These are phyloP conservation scores for Ganoderma lingzhi DNA, from an alignment of 1,284 basidiomycete genomes.

Conservation along the genomic window DNA sequence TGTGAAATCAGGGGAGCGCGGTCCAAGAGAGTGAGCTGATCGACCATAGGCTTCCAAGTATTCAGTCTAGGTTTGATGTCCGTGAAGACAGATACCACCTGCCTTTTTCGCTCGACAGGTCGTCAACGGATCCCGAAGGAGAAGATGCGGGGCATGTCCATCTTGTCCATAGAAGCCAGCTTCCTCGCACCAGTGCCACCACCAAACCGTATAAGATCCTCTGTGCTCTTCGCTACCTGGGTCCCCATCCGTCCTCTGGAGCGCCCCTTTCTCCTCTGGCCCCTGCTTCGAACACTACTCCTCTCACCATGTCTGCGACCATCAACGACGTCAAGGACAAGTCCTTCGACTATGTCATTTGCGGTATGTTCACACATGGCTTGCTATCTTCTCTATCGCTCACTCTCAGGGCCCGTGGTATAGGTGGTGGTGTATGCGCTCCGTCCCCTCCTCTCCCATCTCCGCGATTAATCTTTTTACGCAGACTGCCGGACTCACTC, in stretches of 20 bases:
- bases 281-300: background rate
- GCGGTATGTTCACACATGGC: slow-evolving; percentile 30
- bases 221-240: background rate
- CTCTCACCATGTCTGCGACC: slow-evolving; percentile 32
- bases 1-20: background rate
- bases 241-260: background rate
- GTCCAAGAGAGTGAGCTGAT: background rate
- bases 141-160: slow-evolving; percentile 13
- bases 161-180: slow-evolving; percentile 4
- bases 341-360: slow-evolving; percentile 42
- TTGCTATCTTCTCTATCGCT: background rate
- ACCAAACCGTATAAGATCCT: slow-evolving; percentile 11
- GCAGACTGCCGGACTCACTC: slow-evolving; percentile 52
- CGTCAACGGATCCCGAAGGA: slow-evolving; percentile 25
- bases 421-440: slow-evolving; percentile 34
- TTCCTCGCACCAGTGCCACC: background rate
- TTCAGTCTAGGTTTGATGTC: background rate
- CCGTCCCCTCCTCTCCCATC: background rate
- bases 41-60: background rate
- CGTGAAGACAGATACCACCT: slow-evolving; percentile 1
- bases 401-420: background rate
- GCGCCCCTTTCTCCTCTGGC: background rate
- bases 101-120: slow-evolving; percentile 18
- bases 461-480: background rate
- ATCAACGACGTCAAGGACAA: slow-evolving; percentile 36